A percentile compares a stretch with the other conserved stretches of the same genome.
These are phyloP conservation scores for Mycena galopus DNA, from an alignment of 768 basidiomycete genomes.

Conservation along the genomic window DNA sequence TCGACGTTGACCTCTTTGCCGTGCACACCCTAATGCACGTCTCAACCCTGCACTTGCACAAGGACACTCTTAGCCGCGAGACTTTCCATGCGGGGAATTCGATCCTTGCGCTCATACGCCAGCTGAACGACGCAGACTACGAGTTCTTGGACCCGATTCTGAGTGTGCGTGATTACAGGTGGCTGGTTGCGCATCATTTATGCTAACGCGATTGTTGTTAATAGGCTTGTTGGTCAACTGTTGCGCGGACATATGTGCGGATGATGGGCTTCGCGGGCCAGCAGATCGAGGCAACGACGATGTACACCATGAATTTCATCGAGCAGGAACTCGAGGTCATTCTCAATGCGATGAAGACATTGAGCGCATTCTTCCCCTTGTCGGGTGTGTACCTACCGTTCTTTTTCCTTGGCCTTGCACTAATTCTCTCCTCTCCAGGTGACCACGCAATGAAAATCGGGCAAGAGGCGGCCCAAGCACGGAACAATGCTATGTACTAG, in stretches of 20 bases:
- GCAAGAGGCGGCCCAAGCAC: conserved; percentile 37
- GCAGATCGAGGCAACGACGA: conserved; percentile 31
- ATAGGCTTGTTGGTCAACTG: conserved; percentile 55
- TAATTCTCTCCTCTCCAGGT: conserved; percentile 28
- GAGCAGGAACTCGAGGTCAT: conserved; percentile 52
- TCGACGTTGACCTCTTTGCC: conserved; percentile 59
- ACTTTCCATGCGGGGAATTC: conserved; percentile 59
- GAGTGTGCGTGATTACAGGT: conserved; percentile 55
- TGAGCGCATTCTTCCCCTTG: conserved; percentile 53
- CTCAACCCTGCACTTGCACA: conserved; percentile 65
- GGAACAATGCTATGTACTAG: neutral
- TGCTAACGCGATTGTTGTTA: neutral
- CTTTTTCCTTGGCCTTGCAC: neutral
- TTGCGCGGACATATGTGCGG: conserved; percentile 54
- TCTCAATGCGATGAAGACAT: conserved; percentile 48
- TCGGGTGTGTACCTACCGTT: conserved; percentile 44
- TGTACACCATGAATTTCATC: conserved; percentile 37
- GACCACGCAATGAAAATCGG: conserved; percentile 44
- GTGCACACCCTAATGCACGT: conserved; percentile 65
- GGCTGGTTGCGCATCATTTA: neutral
- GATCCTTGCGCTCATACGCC: conserved; percentile 58
- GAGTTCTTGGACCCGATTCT: conserved; percentile 67
- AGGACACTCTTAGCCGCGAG: conserved; percentile 55
- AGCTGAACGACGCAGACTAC: conserved; percentile 64
- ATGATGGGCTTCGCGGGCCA: conserved; percentile 42